phyloP scores from a whole-genome alignment of 371 early-diverging fungal species.

The Syncephalis plumigaleata region DNA sequence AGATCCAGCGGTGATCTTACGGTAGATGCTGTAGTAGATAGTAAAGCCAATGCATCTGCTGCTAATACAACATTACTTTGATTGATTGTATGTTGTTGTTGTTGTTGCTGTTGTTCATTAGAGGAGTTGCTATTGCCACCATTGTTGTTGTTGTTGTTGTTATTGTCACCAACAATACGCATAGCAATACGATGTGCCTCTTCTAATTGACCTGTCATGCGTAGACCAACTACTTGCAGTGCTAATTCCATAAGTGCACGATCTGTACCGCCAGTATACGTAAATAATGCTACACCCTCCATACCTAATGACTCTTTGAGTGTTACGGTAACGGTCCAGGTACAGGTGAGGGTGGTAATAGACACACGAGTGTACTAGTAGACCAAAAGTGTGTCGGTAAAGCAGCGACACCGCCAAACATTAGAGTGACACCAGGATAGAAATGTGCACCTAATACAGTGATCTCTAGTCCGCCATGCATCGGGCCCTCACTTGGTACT shows the following conservation, averaged over 20 bases:
- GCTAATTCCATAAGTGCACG: constrained; percentile 75
- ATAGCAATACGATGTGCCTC: constrained; percentile 56
- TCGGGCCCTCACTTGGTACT: constrained; percentile 61
- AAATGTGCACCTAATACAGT: constrained; percentile 68
- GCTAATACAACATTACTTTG: not conserved
- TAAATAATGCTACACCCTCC: constrained; percentile 33
- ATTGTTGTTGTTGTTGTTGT: constrained; percentile 16
- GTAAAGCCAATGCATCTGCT: too few species aligned
- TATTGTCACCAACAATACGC: constrained; percentile 49
- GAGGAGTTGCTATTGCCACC: constrained; percentile 6
- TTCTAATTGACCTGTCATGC: constrained; percentile 61
- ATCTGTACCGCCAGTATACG: constrained; percentile 42
- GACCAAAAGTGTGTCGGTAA: constrained; percentile 50
- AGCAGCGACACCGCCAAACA: constrained; percentile 38
- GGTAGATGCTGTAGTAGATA: too few species aligned
- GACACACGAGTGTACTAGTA: constrained; percentile 57
- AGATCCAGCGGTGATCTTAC: not conserved
- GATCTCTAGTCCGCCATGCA: constrained; percentile 68
- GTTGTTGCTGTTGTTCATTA: constrained; percentile 6
- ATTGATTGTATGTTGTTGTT: not conserved
- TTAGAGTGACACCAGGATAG: constrained; percentile 32
- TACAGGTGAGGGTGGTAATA: constrained; percentile 53
- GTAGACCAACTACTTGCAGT: constrained; percentile 68
- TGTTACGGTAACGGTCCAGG: constrained; percentile 66
- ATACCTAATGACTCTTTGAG: constrained; percentile 39